Evolutionary conservation across 257 asterid species (phyloP).

Genomic region (Marsdenia floribunda): DNA sequence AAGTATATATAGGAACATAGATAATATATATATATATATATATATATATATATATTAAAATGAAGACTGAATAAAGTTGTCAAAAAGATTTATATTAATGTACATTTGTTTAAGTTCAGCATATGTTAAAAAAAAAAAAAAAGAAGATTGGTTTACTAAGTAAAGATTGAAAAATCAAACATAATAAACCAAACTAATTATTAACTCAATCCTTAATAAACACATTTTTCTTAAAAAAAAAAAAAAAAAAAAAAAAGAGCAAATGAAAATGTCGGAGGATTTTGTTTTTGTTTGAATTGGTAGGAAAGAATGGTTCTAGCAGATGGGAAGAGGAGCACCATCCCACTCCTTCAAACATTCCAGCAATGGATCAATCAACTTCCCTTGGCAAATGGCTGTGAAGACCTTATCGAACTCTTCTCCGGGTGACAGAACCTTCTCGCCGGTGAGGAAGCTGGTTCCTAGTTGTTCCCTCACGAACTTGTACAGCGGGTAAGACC

Average conservation of each 20-base stretch:
- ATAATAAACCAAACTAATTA: background rate
- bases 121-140: background rate
- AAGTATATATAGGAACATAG: too few species aligned
- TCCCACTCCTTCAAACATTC: slow-evolving; percentile 30
- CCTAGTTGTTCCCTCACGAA: slow-evolving; percentile 23
- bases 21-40: too few species aligned
- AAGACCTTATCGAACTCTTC: slow-evolving; percentile 31
- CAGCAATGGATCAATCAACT: slow-evolving; percentile 29
- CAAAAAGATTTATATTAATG: background rate
- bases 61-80: too few species aligned
- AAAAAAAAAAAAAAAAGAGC: background rate
- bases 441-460: slow-evolving; percentile 21
- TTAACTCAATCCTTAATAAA: background rate
- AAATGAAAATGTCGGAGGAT: background rate
- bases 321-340: slow-evolving; percentile 26
- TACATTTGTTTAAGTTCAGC: background rate
- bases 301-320: slow-evolving; percentile 5
- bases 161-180: background rate
- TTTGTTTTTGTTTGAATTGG: background rate
- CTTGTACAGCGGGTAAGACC: slow-evolving; percentile 24
- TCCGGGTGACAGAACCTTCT: slow-evolving; percentile 27
- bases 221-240: background rate
- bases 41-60: too few species aligned
- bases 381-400: slow-evolving; percentile 24
- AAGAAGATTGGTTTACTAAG: background rate